These are phyloP conservation scores for Colletotrichum sidae DNA, from an alignment of 2,329 filamentous ascomycete species.

Conservation along the genomic window DNA sequence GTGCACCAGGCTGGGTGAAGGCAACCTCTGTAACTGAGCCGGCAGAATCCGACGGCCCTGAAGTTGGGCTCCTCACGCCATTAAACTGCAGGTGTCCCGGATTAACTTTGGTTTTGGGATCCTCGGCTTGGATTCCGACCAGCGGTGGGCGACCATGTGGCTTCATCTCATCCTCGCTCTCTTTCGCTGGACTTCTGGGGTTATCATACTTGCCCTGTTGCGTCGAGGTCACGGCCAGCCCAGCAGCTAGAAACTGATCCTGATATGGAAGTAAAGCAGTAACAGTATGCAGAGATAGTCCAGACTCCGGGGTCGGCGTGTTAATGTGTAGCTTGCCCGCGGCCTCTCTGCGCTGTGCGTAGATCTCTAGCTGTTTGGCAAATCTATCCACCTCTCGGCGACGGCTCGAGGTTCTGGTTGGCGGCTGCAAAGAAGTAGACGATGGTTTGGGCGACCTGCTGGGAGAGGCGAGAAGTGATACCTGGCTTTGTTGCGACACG, in stretches of 20 bases:
- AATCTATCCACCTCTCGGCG: constrained; percentile 52
- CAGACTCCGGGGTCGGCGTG: constrained; percentile 56
- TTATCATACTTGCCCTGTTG: constrained; percentile 45
- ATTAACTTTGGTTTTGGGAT: not conserved
- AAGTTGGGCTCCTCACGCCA: constrained; percentile 30
- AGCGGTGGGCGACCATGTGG: not conserved
- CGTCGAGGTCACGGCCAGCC: constrained; percentile 67
- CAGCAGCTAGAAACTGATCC: constrained; percentile 63
- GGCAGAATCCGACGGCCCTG: constrained; percentile 16
- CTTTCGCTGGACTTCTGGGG: not conserved
- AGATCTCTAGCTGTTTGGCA: constrained; percentile 35
- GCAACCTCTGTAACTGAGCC: constrained; percentile 47
- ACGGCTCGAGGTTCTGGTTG: constrained; percentile 57
- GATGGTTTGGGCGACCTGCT: constrained; percentile 7
- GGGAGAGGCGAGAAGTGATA: constrained; percentile 34
- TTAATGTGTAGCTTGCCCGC: constrained; percentile 52
- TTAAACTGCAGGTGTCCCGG: constrained; percentile 30
- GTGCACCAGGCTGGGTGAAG: constrained; percentile 45
- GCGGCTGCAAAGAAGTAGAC: constrained; percentile 13
- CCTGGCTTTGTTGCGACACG: constrained; percentile 37
- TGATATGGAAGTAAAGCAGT: constrained; percentile 65
- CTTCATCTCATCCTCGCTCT: not conserved
- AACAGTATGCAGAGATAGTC: constrained; percentile 62
- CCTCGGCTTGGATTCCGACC: not conserved
- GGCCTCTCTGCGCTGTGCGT: constrained; percentile 47